Conservation (phyloP, 805 yeast genomes). For the Candida koratica region DNA sequence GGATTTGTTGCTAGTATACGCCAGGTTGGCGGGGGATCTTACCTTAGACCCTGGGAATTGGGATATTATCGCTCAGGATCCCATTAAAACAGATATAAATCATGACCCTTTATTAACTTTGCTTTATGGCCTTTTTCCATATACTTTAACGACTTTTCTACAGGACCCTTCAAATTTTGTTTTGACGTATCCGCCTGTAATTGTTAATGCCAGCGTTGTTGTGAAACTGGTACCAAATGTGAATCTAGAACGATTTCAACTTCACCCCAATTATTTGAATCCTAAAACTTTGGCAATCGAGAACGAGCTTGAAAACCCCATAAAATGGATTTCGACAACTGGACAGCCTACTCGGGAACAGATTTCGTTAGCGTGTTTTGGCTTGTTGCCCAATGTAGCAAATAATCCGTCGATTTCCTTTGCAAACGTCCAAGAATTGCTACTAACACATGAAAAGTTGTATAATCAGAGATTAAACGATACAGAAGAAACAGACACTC, state of each 20-base stretch:
- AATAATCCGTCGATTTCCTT: conserved; percentile 22
- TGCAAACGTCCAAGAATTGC: conserved; percentile 23
- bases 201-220: neutral
- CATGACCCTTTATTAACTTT: conserved; percentile 40
- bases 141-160: conserved; percentile 42
- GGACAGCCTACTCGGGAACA: conserved; percentile 15
- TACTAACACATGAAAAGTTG: conserved; percentile 32
- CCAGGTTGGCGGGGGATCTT: conserved; percentile 28
- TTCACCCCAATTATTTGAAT: conserved; percentile 45
- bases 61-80: conserved; percentile 20
- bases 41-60: neutral
- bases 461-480: conserved; percentile 16
- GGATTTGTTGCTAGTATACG: conserved; percentile 41
- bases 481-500: neutral
- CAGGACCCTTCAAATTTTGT: conserved; percentile 38
- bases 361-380: conserved; percentile 22
- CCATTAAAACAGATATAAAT: conserved; percentile 7
- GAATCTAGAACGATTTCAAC: conserved; percentile 32
- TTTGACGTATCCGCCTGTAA: conserved; percentile 7
- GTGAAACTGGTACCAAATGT: neutral
- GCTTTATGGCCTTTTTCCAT: conserved; percentile 57
- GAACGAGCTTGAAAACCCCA: conserved; percentile 19
- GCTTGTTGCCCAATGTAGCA: conserved; percentile 20
- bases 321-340: conserved; percentile 18
- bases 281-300: conserved; percentile 20